A percentile compares a stretch with the other conserved stretches of the same genome.
These are phyloP conservation scores for Exophiala xenobiotica DNA, from an alignment of 2,329 filamentous ascomycete genomes.

Conservation along the genomic window DNA sequence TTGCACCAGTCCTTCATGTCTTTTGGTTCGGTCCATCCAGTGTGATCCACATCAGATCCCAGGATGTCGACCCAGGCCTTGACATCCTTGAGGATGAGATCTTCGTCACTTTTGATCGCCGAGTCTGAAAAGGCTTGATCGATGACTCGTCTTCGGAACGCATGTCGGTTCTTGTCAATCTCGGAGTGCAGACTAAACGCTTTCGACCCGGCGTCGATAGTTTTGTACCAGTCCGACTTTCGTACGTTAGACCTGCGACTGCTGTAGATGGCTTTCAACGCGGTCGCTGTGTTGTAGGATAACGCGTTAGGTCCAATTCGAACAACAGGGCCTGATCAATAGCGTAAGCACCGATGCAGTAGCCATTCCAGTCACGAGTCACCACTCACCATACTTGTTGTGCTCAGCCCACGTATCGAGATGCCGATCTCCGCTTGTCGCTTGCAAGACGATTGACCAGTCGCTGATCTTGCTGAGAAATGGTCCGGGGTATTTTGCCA, in stretches of 20 bases:
- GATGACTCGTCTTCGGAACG: constrained; percentile 13
- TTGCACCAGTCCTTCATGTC: constrained; percentile 38
- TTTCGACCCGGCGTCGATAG: background rate
- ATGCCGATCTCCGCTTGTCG: constrained; percentile 30
- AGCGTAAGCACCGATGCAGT: background rate
- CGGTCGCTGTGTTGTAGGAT: constrained; percentile 31
- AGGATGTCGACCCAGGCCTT: background rate
- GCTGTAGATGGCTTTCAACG: constrained; percentile 48
- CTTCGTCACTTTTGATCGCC: constrained; percentile 17
- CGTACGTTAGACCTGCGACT: constrained; percentile 35
- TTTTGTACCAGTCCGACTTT: constrained; percentile 15
- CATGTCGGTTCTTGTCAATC: constrained; percentile 9
- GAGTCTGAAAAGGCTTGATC: constrained; percentile 27
- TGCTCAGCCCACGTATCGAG: constrained; percentile 34
- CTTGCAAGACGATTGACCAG: constrained; percentile 16
- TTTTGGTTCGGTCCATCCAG: constrained; percentile 30
- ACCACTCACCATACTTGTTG: constrained; percentile 36
- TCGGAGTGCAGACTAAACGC: constrained; percentile 30
- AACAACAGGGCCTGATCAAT: constrained; percentile 37
- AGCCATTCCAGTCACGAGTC: background rate
- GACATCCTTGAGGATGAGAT: background rate
- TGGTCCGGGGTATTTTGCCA: constrained; percentile 65
- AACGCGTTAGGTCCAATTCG: constrained; percentile 32
- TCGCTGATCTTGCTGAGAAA: constrained; percentile 40
- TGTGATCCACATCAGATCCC: background rate